Base-by-base conservation (phyloP, 2,329 filamentous ascomycete species). In the Orbilia ellipsospora region DNA sequence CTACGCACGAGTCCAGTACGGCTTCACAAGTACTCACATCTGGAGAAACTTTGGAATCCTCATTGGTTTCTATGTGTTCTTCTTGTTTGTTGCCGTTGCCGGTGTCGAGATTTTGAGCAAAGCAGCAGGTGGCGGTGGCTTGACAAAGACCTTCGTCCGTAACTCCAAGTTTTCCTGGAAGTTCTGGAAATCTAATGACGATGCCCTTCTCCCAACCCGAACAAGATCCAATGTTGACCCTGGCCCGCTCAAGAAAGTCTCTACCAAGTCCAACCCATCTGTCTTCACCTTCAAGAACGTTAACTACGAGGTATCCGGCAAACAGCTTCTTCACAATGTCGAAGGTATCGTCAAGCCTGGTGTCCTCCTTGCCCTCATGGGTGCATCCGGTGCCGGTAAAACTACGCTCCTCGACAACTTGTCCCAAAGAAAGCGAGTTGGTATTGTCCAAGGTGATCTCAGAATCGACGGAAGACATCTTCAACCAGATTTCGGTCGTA, bases 291-390 rank as follows among this genome's bases (percentile, higher is more conserved):
- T 90, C 89, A 84, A 86, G 45, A 84, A 92, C 78, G 85, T 92
- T 26, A 85, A 90, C 56, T 94, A 93, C 80, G 91, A 88, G 0
- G 90, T 94, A 0, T 90, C 90, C 0, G 90, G 90, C 75, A 85
- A 87, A 44, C 86, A 88, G 80, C 84, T 92, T 0, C 83, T 92
- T 56, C 90, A 92, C 79, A 85, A 88, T 4, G 88, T 95, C 73
- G 90, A 86, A 69, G 92, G 92, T 0, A 94, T 92, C 78, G 92
- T 89, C 0, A 93, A 93, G 80, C 92, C 92, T 0, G 92, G 92
- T 16, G 83, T 90, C 16, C 89, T 96, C 87, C 89, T 92, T 51
- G 92, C 92, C 0, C 84, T 96, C 0, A 92, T 95, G 85, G 93
- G 93, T 64, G 91, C 90, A 1, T 92, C 88, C 2, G 92, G 91